A percentile compares a stretch with the other conserved stretches of the same genome.
These are phyloP conservation scores for Lactarius tabidus DNA, from an alignment of 768 basidiomycete genomes.

Conservation along the genomic window DNA sequence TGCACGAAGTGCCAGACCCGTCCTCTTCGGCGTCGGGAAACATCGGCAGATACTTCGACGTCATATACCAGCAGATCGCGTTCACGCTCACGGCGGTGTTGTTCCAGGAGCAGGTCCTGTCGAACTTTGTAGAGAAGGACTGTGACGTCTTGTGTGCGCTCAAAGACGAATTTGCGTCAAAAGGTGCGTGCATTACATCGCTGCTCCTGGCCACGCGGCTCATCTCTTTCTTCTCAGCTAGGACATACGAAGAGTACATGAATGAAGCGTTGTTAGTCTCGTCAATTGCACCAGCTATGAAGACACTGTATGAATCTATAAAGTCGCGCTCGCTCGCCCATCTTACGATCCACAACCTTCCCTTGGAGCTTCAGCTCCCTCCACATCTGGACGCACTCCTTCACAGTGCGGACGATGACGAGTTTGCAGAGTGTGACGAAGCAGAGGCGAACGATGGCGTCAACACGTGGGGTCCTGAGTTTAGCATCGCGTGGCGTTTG, in stretches of 20 bases:
- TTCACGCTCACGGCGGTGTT: constrained; percentile 90
- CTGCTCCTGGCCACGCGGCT: not conserved
- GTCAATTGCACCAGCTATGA: constrained; percentile 76
- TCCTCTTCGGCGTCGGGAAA: constrained; percentile 79
- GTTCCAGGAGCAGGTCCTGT: constrained; percentile 84
- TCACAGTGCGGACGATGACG: constrained; percentile 58
- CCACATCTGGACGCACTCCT: constrained; percentile 71
- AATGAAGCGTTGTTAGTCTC: constrained; percentile 57
- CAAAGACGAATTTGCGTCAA: constrained; percentile 64
- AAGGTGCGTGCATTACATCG: constrained; percentile 42
- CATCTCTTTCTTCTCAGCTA: constrained; percentile 38
- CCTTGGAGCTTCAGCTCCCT: constrained; percentile 83
- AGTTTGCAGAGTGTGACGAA: constrained; percentile 43
- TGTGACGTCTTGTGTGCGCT: constrained; percentile 66
- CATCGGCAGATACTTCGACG: constrained; percentile 74
- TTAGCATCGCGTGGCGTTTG: constrained; percentile 69
- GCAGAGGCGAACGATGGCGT: constrained; percentile 49
- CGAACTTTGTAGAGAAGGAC: constrained; percentile 81
- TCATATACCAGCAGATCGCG: constrained; percentile 83
- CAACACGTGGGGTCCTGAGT: constrained; percentile 59
- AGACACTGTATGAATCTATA: constrained; percentile 72
- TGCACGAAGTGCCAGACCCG: constrained; percentile 86
- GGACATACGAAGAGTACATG: constrained; percentile 54
- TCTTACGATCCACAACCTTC: constrained; percentile 71
- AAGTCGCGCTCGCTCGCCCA: constrained; percentile 73